A percentile compares a stretch with the other conserved stretches of the same genome.
These are phyloP conservation scores for Xylaria sp. DNA, from an alignment of 2,329 filamentous ascomycete species.

Conservation along the genomic window DNA sequence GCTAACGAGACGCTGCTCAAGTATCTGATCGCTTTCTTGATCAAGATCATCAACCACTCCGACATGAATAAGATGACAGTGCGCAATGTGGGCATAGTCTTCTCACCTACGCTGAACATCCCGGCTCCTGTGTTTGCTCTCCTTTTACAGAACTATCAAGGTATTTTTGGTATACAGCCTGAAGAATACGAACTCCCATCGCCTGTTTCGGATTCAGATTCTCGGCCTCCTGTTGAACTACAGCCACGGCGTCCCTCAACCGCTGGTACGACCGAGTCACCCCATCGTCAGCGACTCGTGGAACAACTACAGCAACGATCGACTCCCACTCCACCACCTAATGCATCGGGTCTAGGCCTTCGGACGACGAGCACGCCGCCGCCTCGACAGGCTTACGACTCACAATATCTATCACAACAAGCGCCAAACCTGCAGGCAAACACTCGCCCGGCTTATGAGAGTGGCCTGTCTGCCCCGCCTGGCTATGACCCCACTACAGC, in stretches of 20 bases:
- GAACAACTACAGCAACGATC: constrained; percentile 55
- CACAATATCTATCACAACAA: constrained; percentile 55
- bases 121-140: constrained; percentile 93
- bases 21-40: constrained; percentile 87
- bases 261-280: constrained; percentile 61
- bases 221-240: constrained; percentile 45
- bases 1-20: constrained; percentile 85
- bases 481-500: constrained; percentile 51
- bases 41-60: constrained; percentile 90
- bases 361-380: constrained; percentile 58
- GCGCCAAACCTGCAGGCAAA: constrained; percentile 46
- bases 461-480: constrained; percentile 51
- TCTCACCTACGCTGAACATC: constrained; percentile 96
- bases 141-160: constrained; percentile 89
- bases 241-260: constrained; percentile 62
- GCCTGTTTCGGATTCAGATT: constrained; percentile 55
- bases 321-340: constrained; percentile 63
- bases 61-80: constrained; percentile 98
- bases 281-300: constrained; percentile 62
- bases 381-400: constrained; percentile 57
- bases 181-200: constrained; percentile 71
- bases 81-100: constrained; percentile 96
- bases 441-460: constrained; percentile 60
- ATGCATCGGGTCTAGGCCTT: constrained; percentile 38
- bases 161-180: constrained; percentile 81